phyloP scores from a whole-genome alignment of 768 basidiomycete species.

The Suillus lakei region DNA sequence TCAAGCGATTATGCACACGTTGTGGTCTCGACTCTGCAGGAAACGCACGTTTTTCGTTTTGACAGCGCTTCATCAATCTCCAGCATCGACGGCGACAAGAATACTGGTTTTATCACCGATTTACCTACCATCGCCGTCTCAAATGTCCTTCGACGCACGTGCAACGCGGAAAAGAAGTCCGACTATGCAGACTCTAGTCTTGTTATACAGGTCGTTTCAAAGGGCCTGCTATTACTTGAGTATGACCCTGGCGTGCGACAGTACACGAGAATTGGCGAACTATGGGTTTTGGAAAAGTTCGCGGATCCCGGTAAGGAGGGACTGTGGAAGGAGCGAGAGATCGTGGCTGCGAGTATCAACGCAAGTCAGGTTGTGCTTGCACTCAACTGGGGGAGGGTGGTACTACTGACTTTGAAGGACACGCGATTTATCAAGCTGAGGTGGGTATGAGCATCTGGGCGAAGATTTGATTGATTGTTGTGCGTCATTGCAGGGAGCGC shows the following conservation, averaged over 20 bases:
- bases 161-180: slow-evolving; percentile 21
- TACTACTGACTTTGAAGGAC: slow-evolving; percentile 53
- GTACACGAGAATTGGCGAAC: slow-evolving; percentile 45
- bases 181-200: slow-evolving; percentile 52
- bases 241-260: slow-evolving; percentile 49
- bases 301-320: slow-evolving; percentile 20
- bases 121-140: slow-evolving; percentile 66
- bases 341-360: slow-evolving; percentile 74
- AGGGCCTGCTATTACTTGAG: slow-evolving; percentile 58
- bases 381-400: slow-evolving; percentile 55
- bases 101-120: slow-evolving; percentile 53
- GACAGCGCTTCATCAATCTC: slow-evolving; percentile 31
- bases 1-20: slow-evolving; percentile 60
- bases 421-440: slow-evolving; percentile 38
- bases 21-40: slow-evolving; percentile 61
- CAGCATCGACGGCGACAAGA: slow-evolving; percentile 39
- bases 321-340: slow-evolving; percentile 41
- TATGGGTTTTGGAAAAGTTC: slow-evolving; percentile 44
- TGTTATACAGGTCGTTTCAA: slow-evolving; percentile 74
- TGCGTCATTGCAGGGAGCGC: slow-evolving; percentile 8
- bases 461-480: not conserved
- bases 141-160: slow-evolving; percentile 49
- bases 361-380: slow-evolving; percentile 70
- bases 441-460: not conserved
- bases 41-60: slow-evolving; percentile 59